Base-by-base conservation (phyloP, 1,284 basidiomycete genomes). In the Melampsora americana region DNA sequence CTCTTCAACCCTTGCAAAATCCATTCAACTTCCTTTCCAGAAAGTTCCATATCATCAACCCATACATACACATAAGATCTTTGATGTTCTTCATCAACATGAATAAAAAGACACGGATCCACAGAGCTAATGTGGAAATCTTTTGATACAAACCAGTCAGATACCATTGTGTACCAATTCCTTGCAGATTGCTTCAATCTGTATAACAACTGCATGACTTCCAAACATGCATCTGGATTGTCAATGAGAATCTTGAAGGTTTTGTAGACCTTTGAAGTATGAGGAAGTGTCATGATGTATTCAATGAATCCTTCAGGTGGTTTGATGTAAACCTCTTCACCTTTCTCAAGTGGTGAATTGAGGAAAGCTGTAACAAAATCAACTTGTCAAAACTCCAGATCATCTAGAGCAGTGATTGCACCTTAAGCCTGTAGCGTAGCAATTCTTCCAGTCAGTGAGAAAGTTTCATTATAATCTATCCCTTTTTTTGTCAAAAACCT, bases 91-190 rank as follows among this genome's bases (percentile, higher is more conserved):
- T 18, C 18, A 42, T 60, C 53, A 5, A 20, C 26, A 18, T 69
- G 50, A 12, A 69, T 18, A 46, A 72, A 65, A 0, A 72, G 23
- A 35, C 70, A 72, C 5, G 70, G 70, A 72, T 72, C 61, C 2
- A 28, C 42, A 1, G 28, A 9, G 6, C 56, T 18, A 11, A 48
- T 23, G 4, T 39, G 5, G 26, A 72, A 72, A 30, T 53, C 35
- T 18, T 53, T 18, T 4, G 42, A 48, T 0, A 9, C 1, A 23
- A 69, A 69, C 50, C 56, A 69, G 1, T 28, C 32, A 11, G 11
- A 14, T 1, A 69, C 30, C 5, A 16, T 30, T 14, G 9, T 11
- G 35, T 69, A 69, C 68, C 53, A 69, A n/a, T 42, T 39, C 35
- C 53, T 0, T 9, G 35, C 35, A 9, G 35, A 35, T 35, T 35